phyloP scores from a whole-genome alignment of 768 basidiomycete genomes.

The Serendipita sp. region DNA sequence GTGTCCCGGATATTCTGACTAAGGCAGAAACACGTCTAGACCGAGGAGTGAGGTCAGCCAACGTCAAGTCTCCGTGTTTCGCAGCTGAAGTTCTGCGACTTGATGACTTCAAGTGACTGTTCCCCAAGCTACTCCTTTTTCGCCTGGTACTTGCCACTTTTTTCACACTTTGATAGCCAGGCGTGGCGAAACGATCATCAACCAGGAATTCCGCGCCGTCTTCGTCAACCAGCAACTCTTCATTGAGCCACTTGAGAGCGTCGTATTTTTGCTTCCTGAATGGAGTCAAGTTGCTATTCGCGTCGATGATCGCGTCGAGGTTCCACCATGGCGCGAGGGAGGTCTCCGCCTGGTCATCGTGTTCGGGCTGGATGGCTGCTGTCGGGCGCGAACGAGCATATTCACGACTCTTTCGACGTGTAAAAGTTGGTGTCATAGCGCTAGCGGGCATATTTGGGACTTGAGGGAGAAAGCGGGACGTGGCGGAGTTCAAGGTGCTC shows the following conservation, averaged over 20 bases:
- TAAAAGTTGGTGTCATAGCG: background rate
- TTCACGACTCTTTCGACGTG: background rate
- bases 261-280: background rate
- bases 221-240: background rate
- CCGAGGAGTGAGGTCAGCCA: conserved; percentile 2
- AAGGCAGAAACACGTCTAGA: background rate
- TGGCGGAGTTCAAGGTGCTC: background rate
- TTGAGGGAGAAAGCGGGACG: background rate
- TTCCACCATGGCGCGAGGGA: conserved; percentile 2
- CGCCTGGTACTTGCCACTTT: background rate
- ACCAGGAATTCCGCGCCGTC: conserved; percentile 4
- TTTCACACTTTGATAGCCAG: background rate
- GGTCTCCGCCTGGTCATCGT: background rate
- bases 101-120: background rate
- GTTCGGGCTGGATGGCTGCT: background rate
- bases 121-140: background rate
- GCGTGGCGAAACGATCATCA: conserved; percentile 3
- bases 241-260: background rate
- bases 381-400: background rate
- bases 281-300: background rate
- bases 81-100: background rate
- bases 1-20: background rate
- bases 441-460: no score
- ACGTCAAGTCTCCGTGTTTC: background rate
- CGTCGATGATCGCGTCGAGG: background rate